Evolutionary conservation across 2,329 filamentous ascomycete genomes (phyloP).

Genomic region (Cordyceps sp.): DNA sequence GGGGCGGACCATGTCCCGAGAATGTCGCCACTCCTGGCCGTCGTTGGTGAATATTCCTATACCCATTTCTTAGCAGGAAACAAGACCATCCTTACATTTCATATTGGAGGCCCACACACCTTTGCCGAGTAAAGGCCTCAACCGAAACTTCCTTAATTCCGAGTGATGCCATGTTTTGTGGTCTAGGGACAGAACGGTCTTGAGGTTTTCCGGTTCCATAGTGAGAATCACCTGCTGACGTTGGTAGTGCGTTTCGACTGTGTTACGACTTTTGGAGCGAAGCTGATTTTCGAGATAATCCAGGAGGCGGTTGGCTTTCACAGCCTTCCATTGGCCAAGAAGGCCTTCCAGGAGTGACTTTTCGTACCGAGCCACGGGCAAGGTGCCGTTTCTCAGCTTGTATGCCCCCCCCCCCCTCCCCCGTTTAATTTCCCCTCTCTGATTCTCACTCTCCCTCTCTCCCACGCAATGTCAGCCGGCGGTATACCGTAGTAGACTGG

Average conservation of each 20-base stretch:
- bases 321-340: neutral
- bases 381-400: too few species aligned
- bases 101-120: neutral
- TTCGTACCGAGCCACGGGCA: too few species aligned
- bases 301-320: neutral
- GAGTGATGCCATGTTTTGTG: constrained; percentile 24
- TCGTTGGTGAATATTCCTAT: constrained; percentile 25
- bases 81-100: too few species aligned
- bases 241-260: neutral
- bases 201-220: constrained; percentile 29
- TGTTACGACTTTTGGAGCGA: neutral
- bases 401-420: too few species aligned
- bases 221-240: constrained; percentile 7
- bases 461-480: too few species aligned
- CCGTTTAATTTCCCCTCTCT: too few species aligned
- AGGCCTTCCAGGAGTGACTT: too few species aligned
- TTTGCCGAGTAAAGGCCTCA: constrained; percentile 16
- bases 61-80: constrained; percentile 8
- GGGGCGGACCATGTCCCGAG: constrained; percentile 15
- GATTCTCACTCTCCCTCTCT: too few species aligned
- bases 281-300: neutral
- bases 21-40: constrained; percentile 23
- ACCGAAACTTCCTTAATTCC: constrained; percentile 6
- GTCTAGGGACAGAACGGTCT: constrained; percentile 29
- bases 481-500: too few species aligned